Base-by-base conservation (phyloP, 2,329 filamentous ascomycete species). In the Pleomassaria siparia region DNA sequence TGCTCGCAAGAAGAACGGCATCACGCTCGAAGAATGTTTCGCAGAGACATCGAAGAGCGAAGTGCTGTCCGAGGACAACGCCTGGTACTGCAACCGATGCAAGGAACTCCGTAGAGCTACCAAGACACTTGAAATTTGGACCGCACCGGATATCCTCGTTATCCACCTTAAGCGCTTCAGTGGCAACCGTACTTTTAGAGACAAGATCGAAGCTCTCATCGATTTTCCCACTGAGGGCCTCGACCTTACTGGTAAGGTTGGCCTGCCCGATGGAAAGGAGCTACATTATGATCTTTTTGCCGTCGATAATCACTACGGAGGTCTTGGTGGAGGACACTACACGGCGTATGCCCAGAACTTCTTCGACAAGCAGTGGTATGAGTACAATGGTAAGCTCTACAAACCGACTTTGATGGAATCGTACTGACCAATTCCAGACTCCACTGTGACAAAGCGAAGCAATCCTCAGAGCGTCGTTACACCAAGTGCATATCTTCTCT, bases 41-140 rank as follows among this genome's bases (percentile, higher is more conserved):
- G 87, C 91, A 49, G 94, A 97, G 71, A 97, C 96, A 58, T 89
- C 94, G 64, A 92, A 92, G 67, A 88, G 91, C 50, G 94, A 99
- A 72, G 85, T 96, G 12, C 77, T 99, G 4, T 96, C 92, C 0
- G 90, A 96, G 68, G 88, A 95, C 64, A 95, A 99, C 67, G 92
- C 90, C 50, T 99, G 94, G 94, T 97, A 95, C 68, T 99, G 94
- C 66, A 92, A 90, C 47, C 84, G 90, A 24, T 99, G 94, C 79
- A 97, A 97, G 70, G 89, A 96, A 61, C 87, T 95, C 62, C 85
- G 90, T 13, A 86, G 90, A 50, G 94, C 94, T 16, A 91, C 87
- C 73, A 99, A 99, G 77, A 96, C 94, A 63, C 90, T 99, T 44
- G 91, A 97, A 65, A 82, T 99, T 15, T 99, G 94, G 94, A 96